A percentile compares a stretch with the other conserved stretches of the same genome.
Evolutionary conservation across 2,329 filamentous ascomycete species (phyloP).

Genomic region (Talaromyces marneffei): DNA sequence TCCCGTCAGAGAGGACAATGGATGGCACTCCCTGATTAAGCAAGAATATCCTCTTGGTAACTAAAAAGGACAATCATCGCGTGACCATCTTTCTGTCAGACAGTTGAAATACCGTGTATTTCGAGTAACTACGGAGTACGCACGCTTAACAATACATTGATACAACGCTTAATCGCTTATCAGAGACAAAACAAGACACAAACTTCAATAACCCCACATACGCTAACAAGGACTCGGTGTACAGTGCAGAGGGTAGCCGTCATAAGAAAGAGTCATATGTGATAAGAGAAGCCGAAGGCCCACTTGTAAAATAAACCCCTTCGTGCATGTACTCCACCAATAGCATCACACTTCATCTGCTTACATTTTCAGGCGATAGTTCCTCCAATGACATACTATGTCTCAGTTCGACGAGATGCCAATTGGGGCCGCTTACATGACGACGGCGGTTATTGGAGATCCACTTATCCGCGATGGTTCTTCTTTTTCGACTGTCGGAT

Average conservation of each 20-base stretch:
- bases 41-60: constrained; percentile 2
- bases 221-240: constrained; percentile 1
- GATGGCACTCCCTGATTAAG: constrained; percentile 8
- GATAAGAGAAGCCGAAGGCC: background rate
- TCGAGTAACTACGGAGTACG: background rate
- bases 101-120: background rate
- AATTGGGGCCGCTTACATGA: background rate
- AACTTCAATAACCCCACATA: constrained; percentile 11
- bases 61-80: background rate
- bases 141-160: background rate
- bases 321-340: background rate
- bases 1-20: background rate
- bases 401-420: background rate
- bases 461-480: constrained; percentile 6
- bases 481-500: background rate
- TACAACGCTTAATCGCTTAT: background rate
- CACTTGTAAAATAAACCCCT: background rate
- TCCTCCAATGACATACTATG: background rate
- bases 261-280: background rate
- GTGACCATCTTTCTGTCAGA: background rate
- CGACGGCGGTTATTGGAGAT: background rate
- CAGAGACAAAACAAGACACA: background rate
- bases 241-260: background rate
- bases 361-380: background rate
- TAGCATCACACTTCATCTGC: background rate